These are phyloP conservation scores for Suillus fuscotomentosus DNA, from an alignment of 768 basidiomycete genomes.

Conservation along the genomic window DNA sequence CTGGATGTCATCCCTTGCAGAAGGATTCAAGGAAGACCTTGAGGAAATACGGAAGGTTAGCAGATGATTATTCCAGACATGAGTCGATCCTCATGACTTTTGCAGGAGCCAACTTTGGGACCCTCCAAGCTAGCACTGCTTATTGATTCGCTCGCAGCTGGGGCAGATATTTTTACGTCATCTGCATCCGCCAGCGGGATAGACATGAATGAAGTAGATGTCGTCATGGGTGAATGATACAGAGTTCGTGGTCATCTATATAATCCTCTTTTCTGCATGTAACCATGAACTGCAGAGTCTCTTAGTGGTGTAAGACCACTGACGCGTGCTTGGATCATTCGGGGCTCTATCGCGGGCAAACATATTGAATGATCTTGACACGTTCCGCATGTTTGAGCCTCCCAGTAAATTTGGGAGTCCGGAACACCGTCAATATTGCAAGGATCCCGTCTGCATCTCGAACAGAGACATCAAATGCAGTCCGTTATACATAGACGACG, in stretches of 20 bases:
- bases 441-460: neutral
- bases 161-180: conserved; percentile 68
- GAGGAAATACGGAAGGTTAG: conserved; percentile 78
- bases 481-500: neutral
- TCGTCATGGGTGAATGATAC: conserved; percentile 48
- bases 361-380: neutral
- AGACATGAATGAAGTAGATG: conserved; percentile 68
- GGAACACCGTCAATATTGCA: neutral
- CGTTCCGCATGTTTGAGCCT: neutral
- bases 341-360: too few relatives aligned
- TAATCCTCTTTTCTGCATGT: neutral
- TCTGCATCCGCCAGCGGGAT: conserved; percentile 28
- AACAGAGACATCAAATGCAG: neutral
- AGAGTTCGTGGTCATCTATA: neutral
- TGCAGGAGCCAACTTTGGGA: conserved; percentile 65
- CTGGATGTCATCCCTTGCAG: conserved; percentile 83
- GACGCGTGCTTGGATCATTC: neutral
- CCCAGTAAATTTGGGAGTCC: too few relatives aligned
- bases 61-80: conserved; percentile 19
- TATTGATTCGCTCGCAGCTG: conserved; percentile 80
- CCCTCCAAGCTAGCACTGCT: conserved; percentile 67
- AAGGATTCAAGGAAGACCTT: conserved; percentile 82
- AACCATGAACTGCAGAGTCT: neutral
- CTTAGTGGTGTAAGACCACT: neutral
- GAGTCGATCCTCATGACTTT: conserved; percentile 8